These are phyloP conservation scores for Rhodocollybia butyracea DNA, from an alignment of 768 basidiomycete species.

Conservation along the genomic window DNA sequence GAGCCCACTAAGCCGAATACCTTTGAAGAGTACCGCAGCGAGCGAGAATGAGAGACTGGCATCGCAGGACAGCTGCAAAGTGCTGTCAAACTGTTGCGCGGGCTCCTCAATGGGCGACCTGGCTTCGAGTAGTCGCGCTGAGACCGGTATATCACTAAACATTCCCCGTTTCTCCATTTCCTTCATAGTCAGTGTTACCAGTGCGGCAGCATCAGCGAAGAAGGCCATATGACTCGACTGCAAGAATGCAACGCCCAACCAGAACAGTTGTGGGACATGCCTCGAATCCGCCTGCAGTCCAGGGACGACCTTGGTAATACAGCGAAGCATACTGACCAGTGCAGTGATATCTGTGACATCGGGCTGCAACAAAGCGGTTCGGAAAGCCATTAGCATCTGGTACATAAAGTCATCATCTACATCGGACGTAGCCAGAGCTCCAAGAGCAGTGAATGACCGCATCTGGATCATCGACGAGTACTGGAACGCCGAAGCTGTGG, in stretches of 20 bases:
- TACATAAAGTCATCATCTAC: conserved; percentile 93
- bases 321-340: conserved; percentile 86
- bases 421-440: conserved; percentile 76
- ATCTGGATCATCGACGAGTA: conserved; percentile 85
- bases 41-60: conserved; percentile 78
- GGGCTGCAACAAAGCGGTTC: conserved; percentile 64
- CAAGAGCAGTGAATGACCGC: conserved; percentile 81
- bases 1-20: conserved; percentile 66
- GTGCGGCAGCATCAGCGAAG: conserved; percentile 63
- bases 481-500: conserved; percentile 88
- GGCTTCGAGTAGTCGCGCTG: conserved; percentile 57
- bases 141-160: conserved; percentile 53
- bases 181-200: conserved; percentile 64
- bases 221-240: conserved; percentile 73
- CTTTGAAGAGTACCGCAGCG: conserved; percentile 83
- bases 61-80: conserved; percentile 75
- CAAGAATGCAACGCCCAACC: conserved; percentile 83
- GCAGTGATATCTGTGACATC: conserved; percentile 65
- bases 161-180: conserved; percentile 58
- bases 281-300: conserved; percentile 65
- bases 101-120: conserved; percentile 66
- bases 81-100: conserved; percentile 66
- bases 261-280: conserved; percentile 75
- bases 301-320: conserved; percentile 75
- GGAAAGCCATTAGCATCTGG: conserved; percentile 88